These are phyloP conservation scores for Talaromyces wortmannii DNA, from an alignment of 495 filamentous ascomycete genomes.

Conservation along the genomic window DNA sequence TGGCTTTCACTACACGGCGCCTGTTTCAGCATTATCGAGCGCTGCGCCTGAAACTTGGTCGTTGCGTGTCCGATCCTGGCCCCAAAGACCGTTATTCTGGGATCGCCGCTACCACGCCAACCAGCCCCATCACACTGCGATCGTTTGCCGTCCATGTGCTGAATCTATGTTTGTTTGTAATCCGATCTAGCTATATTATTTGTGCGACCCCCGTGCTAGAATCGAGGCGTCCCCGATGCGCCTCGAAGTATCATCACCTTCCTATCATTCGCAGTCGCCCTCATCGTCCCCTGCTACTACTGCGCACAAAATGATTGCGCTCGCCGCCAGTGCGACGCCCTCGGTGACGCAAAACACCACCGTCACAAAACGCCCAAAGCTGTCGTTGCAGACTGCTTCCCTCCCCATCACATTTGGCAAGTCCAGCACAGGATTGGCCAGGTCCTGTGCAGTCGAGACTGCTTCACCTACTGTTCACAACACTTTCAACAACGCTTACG, in stretches of 20 bases:
- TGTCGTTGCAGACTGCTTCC: slow-evolving; percentile 69
- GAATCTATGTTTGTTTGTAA: too few species aligned
- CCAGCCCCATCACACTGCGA: too few species aligned
- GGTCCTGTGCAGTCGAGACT: slow-evolving; percentile 53
- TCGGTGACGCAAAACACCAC: slow-evolving; percentile 29
- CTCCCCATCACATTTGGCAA: slow-evolving; percentile 46
- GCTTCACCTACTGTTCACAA: slow-evolving; percentile 74
- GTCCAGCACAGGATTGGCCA: slow-evolving; percentile 46
- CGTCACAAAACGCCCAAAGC: slow-evolving; percentile 60
- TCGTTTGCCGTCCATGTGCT: too few species aligned
- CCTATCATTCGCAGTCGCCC: slow-evolving; percentile 18
- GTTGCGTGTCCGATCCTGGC: too few species aligned
- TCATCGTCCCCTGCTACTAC: slow-evolving; percentile 1
- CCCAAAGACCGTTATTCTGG: too few species aligned
- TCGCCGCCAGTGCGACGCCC: slow-evolving; percentile 12
- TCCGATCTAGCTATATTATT: too few species aligned
- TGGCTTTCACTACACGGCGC: too few species aligned
- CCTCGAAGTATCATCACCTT: slow-evolving; percentile 6
- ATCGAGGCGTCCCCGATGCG: neutral
- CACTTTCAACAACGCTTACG: slow-evolving; percentile 75
- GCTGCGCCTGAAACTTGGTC: too few species aligned
- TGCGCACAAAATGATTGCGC: slow-evolving; percentile 16
- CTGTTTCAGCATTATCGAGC: too few species aligned
- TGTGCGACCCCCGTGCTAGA: too few species aligned
- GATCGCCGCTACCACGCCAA: too few species aligned